Base-by-base conservation (phyloP, 306 rosid species). In the Alnus glutinosa region DNA sequence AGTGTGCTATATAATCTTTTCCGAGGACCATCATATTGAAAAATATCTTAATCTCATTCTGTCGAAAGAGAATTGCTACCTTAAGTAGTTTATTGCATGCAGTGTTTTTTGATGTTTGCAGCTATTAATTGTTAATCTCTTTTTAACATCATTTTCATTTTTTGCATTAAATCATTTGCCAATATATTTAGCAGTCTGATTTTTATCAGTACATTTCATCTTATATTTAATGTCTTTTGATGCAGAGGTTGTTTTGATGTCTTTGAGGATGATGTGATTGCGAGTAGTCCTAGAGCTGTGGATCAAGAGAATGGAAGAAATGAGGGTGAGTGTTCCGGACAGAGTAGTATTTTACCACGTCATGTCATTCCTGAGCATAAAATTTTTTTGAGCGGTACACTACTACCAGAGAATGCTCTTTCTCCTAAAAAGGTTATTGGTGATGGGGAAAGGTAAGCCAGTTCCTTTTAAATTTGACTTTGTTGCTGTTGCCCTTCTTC, bases 161-260 rank as follows among this genome's bases (percentile, higher is more conserved):
- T 42, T 18, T n/a, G 49, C 58, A 42, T 34, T 3, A 0, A n/a
- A 10, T 2, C 9, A 9, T n/a, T 37, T 14, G 58, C 39, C 3
- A 67, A 18, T 39, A 8, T 39, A 73, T 52, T 34, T 61, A 64
- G 54, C 48, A n/a, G 28, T 48, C 49, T 16, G 10, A 32, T 28
- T 4, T 62, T 82, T 71, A 52, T 75, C 67, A 70, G 32, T 37
- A 44, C 13, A 14, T 48, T 39, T 47, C 15, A 30, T 42, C 9
- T 55, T 71, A 69, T 73, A 49, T 76, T 77, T 77, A 50, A 76
- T 62, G 54, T 74, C 49, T 46, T 75, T 74, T 77, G 42, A 72
- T 85, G 90, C 94, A 94, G 98, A 87, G 91, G 91, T 80, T 90
- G 96, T 82, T 90, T 89, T 83, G 97, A 92, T 86, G 68, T 89